Percentiles rank a stretch among this genome's conserved stretches.
These are phyloP conservation scores for Septoria petroselini DNA, from an alignment of 2,329 filamentous ascomycete species.

Conservation along the genomic window DNA sequence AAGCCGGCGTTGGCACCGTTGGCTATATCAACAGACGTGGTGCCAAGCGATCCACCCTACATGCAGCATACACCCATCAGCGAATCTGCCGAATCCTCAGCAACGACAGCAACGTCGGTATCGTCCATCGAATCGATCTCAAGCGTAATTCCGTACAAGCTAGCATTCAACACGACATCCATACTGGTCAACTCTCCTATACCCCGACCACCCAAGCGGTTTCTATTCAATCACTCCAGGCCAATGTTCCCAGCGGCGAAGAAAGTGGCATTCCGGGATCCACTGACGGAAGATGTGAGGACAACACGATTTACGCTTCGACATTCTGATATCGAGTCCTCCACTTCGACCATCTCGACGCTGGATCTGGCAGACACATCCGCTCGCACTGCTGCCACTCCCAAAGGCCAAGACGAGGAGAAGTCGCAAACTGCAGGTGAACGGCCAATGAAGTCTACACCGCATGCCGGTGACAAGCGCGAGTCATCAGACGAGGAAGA, in stretches of 20 bases:
- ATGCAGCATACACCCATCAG: not conserved
- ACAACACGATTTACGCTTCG: constrained; percentile 55
- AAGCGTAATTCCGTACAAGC: constrained; percentile 44
- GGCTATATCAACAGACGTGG: not conserved
- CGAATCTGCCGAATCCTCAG: constrained; percentile 40
- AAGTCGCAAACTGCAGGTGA: not conserved
- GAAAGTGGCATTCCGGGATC: constrained; percentile 55
- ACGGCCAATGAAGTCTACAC: constrained; percentile 10
- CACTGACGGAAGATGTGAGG: constrained; percentile 58
- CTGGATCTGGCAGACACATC: constrained; percentile 28
- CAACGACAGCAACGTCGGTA: constrained; percentile 34
- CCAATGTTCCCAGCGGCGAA: constrained; percentile 56
- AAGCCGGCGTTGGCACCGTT: not conserved
- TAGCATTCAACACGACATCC: constrained; percentile 46
- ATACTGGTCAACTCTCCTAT: constrained; percentile 49
- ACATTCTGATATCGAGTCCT: constrained; percentile 54
- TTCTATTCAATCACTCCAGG: constrained; percentile 39
- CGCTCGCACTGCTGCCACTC: constrained; percentile 3
- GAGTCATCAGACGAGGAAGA: constrained; percentile 51
- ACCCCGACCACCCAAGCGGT: constrained; percentile 28
- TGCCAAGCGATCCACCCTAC: not conserved
- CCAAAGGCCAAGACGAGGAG: not conserved
- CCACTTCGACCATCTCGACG: constrained; percentile 35
- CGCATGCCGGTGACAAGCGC: constrained; percentile 41
- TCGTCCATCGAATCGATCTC: constrained; percentile 38